Evolutionary conservation across 352 stramenopile species (phyloP).

Genomic region (Globisporangium splendens): DNA sequence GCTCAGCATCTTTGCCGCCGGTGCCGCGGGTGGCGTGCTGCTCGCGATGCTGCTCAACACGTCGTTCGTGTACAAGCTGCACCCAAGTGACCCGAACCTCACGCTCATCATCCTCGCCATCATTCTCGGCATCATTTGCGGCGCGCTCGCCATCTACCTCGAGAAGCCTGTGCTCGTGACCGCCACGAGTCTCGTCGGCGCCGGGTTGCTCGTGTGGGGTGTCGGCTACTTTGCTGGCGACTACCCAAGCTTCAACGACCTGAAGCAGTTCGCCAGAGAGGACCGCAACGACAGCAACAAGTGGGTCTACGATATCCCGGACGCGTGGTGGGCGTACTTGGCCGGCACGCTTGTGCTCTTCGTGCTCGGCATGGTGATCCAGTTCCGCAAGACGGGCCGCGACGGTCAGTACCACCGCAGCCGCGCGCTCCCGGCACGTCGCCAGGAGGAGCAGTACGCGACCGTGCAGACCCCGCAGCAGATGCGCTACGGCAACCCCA

Average conservation of each 20-base stretch:
- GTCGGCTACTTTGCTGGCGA: slow-evolving; percentile 62
- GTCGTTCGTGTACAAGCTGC: slow-evolving; percentile 53
- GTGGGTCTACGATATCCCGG: slow-evolving; percentile 53
- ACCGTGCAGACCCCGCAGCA: slow-evolving; percentile 8
- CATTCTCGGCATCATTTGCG: slow-evolving; percentile 33
- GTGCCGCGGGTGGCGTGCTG: slow-evolving; percentile 44
- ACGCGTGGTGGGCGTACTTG: slow-evolving; percentile 60
- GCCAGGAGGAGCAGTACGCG: slow-evolving; percentile 1
- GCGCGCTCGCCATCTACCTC: slow-evolving; percentile 38
- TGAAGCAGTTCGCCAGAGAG: slow-evolving; percentile 35
- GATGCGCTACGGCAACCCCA: slow-evolving; percentile 13
- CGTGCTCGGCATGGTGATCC: slow-evolving; percentile 45
- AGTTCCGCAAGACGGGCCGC: slow-evolving; percentile 57
- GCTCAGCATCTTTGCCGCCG: slow-evolving; percentile 52
- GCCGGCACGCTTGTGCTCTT: slow-evolving; percentile 50
- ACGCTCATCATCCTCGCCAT: slow-evolving; percentile 46
- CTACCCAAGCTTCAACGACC: slow-evolving; percentile 47
- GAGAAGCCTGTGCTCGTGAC: slow-evolving; percentile 54
- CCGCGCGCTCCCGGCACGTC: slow-evolving; percentile 8
- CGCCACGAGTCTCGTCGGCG: slow-evolving; percentile 50
- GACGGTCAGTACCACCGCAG: slow-evolving; percentile 14
- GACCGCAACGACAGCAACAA: slow-evolving; percentile 35
- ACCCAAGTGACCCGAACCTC: slow-evolving; percentile 42
- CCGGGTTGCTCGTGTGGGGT: slow-evolving; percentile 45
- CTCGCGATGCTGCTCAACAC: slow-evolving; percentile 51